Conservation (phyloP, 805 yeast genomes). For the Candida takata region DNA sequence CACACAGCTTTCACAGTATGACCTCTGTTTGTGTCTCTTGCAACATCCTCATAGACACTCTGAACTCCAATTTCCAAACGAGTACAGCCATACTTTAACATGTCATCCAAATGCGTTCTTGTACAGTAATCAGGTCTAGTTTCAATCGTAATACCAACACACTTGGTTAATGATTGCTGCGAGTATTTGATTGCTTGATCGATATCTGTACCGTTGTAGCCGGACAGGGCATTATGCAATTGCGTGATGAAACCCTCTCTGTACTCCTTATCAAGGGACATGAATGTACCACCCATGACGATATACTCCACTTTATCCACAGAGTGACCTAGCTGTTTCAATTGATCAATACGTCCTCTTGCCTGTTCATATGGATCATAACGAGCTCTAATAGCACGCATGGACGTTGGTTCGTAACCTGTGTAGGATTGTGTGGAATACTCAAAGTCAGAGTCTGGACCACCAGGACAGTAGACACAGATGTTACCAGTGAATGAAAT, state of each 20-base stretch:
- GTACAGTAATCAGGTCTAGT: constrained; percentile 99
- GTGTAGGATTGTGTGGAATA: constrained; percentile 97
- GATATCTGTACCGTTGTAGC: constrained; percentile 77
- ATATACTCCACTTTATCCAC: constrained; percentile 97
- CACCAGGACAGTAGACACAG: constrained; percentile 98
- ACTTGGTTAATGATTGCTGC: constrained; percentile 90
- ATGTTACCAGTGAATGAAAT: constrained; percentile 98
- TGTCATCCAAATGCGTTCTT: constrained; percentile 88
- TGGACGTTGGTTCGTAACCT: constrained; percentile 97
- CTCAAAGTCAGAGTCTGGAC: constrained; percentile 97
- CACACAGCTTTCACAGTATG: constrained; percentile 95
- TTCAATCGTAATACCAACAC: constrained; percentile 97
- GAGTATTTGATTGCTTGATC: constrained; percentile 89
- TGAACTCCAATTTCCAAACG: constrained; percentile 96
- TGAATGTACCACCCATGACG: constrained; percentile 98
- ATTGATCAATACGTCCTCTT: constrained; percentile 92
- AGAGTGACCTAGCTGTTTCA: constrained; percentile 90
- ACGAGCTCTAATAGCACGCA: constrained; percentile 98
- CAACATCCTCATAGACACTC: constrained; percentile 95
- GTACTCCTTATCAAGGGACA: constrained; percentile 87
- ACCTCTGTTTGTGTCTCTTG: constrained; percentile 96
- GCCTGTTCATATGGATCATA: constrained; percentile 99
- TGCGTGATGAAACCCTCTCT: constrained; percentile 85
- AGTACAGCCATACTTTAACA: constrained; percentile 95
- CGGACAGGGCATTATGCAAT: constrained; percentile 91